A percentile compares a stretch with the other conserved stretches of the same genome.
Evolutionary conservation across 306 rosid genomes (phyloP).

Genomic region (Prunus padus): DNA sequence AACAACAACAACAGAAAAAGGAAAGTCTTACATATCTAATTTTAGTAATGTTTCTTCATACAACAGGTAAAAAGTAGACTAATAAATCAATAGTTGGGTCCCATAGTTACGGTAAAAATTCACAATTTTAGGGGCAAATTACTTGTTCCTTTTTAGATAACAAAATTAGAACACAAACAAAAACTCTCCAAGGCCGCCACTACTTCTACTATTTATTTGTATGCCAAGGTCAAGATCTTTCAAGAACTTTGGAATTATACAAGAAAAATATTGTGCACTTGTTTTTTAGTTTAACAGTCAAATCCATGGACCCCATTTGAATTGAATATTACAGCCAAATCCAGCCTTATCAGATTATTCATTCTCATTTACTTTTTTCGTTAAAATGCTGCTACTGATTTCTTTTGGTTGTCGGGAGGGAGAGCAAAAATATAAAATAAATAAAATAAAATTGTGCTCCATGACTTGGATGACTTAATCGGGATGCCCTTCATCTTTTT

Average conservation of each 20-base stretch:
- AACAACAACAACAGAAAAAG: too few relatives aligned
- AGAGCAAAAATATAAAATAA: neutral
- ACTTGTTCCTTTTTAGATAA: too few relatives aligned
- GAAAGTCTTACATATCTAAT: too few relatives aligned
- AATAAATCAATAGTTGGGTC: too few relatives aligned
- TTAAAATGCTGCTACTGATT: neutral
- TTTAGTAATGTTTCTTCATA: too few relatives aligned
- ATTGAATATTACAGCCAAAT: constrained; percentile 22
- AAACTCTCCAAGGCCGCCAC: neutral
- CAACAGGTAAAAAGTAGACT: too few relatives aligned
- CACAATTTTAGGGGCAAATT: too few relatives aligned
- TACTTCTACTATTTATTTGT: neutral
- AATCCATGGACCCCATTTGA: constrained; percentile 22
- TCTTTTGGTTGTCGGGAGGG: neutral
- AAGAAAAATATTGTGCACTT: neutral
- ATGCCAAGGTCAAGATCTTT: neutral
- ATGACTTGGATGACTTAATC: neutral
- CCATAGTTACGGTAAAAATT: too few relatives aligned
- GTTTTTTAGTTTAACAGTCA: constrained; percentile 1
- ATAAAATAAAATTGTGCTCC: neutral
- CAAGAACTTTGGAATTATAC: neutral
- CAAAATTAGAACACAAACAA: neutral
- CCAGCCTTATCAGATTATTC: constrained; percentile 14
- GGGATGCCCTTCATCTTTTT: neutral
- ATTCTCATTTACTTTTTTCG: constrained; percentile 17